Base-by-base conservation (phyloP, 2,329 filamentous ascomycete genomes). In the Paecilomyces variotii region DNA sequence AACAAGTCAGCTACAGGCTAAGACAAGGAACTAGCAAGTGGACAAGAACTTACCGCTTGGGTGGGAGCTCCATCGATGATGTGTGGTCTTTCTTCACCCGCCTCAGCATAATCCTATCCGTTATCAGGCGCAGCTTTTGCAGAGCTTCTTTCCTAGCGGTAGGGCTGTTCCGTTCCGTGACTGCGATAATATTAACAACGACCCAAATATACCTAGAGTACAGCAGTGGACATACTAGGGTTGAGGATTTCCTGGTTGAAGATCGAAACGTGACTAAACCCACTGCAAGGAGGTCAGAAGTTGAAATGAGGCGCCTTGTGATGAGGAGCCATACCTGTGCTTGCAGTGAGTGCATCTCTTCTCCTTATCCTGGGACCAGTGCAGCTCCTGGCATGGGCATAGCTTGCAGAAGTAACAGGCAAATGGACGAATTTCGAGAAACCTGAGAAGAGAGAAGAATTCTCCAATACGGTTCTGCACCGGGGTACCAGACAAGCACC, bases 401-500 rank as follows among this genome's bases (percentile, higher is more conserved):
- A 85, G 81, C 71, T 93, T 94, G 80, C 94, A 99, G 64, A 97
- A 88, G 71, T 99, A 99, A 64, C 90, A 91, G 6, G 93, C 88
- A 72, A 97, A 97, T 0, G 93, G 93, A 7, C 84, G 82, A 35
- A 97, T 82, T 71, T 96, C 89, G 30, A 99, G 82, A 74, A 99
- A 99, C 2, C 94, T 88, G 58, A 99, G 81, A 25, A 97, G 79
- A 0, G 93, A 97, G 76, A 97, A 97, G 73, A 97, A 95, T 72
- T 97, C 93, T 68, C 94, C 93, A 64, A 97, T 97, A 56, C 93
- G 88, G 70, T 97, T 99, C 73, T 99, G 94, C 1, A 99, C 85
- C 0, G 94, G 94, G 0, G 94, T 99, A 7, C 94, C 94, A 14
- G 90, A 94, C 60, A 99, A 80, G 71, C 94, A 99, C 91, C 94